Evolutionary conservation across 768 basidiomycete genomes (phyloP).

Genomic region (Collybiopsis confluens): DNA sequence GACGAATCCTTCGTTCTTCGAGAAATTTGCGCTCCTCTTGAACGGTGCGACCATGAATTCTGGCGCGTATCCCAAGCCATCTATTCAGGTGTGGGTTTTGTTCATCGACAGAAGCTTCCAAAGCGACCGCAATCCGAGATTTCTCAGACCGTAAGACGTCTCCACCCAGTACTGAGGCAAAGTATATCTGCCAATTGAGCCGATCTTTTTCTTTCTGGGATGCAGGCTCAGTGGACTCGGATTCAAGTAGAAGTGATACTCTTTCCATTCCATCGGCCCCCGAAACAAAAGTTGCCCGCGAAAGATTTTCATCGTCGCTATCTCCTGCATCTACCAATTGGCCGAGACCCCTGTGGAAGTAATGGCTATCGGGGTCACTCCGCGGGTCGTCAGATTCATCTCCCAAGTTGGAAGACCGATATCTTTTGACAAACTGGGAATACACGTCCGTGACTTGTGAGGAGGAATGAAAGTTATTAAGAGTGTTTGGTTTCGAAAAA

Average conservation of each 20-base stretch:
- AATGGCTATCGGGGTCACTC: constrained; percentile 80
- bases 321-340: constrained; percentile 64
- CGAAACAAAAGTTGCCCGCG: constrained; percentile 35
- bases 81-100: constrained; percentile 65
- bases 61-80: constrained; percentile 91
- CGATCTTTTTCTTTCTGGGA: constrained; percentile 76
- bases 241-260: constrained; percentile 50
- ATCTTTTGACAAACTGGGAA: constrained; percentile 75
- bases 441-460: constrained; percentile 51
- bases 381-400: constrained; percentile 61
- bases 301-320: constrained; percentile 72
- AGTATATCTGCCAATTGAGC: constrained; percentile 94
- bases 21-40: constrained; percentile 79
- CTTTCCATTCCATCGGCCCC: constrained; percentile 45
- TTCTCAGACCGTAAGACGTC: constrained; percentile 96
- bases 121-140: constrained; percentile 79
- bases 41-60: constrained; percentile 71
- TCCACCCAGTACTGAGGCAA: constrained; percentile 88
- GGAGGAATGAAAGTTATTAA: constrained; percentile 23
- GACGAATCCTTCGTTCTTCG: constrained; percentile 78
- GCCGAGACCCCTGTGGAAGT: constrained; percentile 67
- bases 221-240: constrained; percentile 61
- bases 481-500: constrained; percentile 16
- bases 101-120: constrained; percentile 67
- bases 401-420: constrained; percentile 57